Conservation (phyloP, 495 filamentous ascomycete genomes). For the Podospora comata region DNA sequence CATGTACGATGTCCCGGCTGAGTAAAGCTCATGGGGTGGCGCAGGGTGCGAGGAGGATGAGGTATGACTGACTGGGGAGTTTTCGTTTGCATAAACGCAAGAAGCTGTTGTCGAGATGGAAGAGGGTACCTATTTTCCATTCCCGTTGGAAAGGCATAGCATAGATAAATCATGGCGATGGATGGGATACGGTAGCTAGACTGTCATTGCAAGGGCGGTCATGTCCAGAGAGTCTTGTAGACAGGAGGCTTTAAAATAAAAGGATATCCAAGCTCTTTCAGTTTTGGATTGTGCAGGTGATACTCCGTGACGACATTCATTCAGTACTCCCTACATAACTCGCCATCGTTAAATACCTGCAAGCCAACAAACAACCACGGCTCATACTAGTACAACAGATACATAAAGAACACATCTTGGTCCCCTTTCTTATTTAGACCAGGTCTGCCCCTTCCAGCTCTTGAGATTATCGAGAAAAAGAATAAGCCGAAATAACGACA, state of each 20-base stretch:
- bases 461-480: background rate
- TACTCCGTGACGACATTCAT: background rate
- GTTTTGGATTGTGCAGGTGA: background rate
- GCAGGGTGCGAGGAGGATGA: conserved; percentile 50
- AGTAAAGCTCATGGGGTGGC: conserved; percentile 39
- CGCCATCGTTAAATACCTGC: background rate
- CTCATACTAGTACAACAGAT: background rate
- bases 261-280: background rate
- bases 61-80: background rate
- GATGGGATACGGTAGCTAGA: background rate
- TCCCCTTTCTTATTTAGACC: background rate
- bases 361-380: background rate
- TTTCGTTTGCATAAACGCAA: background rate
- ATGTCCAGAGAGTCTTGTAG: background rate
- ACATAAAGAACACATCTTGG: background rate
- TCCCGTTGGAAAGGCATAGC: background rate
- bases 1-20: conserved; percentile 79
- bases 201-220: background rate
- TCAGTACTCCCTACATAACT: background rate
- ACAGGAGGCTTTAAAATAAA: background rate
- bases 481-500: background rate
- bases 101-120: background rate
- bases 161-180: background rate
- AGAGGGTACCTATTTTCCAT: background rate
- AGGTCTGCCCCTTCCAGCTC: background rate